A percentile compares a stretch with the other conserved stretches of the same genome.
These are phyloP conservation scores for Boletus insuetus DNA, from an alignment of 768 basidiomycete species.

Conservation along the genomic window DNA sequence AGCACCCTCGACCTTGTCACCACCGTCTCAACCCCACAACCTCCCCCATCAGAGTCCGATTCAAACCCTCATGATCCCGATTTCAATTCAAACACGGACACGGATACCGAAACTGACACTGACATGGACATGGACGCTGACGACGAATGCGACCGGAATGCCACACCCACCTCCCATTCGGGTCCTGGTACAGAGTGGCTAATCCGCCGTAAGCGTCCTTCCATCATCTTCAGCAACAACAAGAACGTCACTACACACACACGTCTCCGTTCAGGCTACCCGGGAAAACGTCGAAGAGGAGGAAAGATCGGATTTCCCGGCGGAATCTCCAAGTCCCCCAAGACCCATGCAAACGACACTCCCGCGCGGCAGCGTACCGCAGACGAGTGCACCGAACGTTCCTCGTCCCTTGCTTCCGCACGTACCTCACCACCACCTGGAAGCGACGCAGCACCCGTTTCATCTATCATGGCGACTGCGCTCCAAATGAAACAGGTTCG, in stretches of 20 bases:
- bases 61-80: slow-evolving; percentile 5
- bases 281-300: slow-evolving; percentile 19
- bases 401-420: background rate
- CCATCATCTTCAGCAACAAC: slow-evolving; percentile 8
- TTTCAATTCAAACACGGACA: slow-evolving; percentile 6
- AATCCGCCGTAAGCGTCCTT: slow-evolving; percentile 21
- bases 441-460: background rate
- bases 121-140: slow-evolving; percentile 22
- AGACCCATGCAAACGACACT: slow-evolving; percentile 8
- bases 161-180: background rate
- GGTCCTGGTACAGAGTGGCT: slow-evolving; percentile 18
- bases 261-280: background rate
- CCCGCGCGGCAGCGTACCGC: slow-evolving; percentile 2
- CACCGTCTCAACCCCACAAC: background rate
- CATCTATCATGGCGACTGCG: slow-evolving; percentile 5
- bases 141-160: slow-evolving; percentile 13
- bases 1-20: slow-evolving; percentile 10
- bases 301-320: background rate
- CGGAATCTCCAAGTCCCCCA: slow-evolving; percentile 13
- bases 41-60: slow-evolving; percentile 1
- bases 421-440: background rate
- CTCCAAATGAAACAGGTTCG: slow-evolving; percentile 12
- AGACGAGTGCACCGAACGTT: background rate
- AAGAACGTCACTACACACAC: background rate
- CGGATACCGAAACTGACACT: slow-evolving; percentile 13